Evolutionary conservation across 305 asterid genomes (phyloP).

Genomic region (Coffea humblotiana): DNA sequence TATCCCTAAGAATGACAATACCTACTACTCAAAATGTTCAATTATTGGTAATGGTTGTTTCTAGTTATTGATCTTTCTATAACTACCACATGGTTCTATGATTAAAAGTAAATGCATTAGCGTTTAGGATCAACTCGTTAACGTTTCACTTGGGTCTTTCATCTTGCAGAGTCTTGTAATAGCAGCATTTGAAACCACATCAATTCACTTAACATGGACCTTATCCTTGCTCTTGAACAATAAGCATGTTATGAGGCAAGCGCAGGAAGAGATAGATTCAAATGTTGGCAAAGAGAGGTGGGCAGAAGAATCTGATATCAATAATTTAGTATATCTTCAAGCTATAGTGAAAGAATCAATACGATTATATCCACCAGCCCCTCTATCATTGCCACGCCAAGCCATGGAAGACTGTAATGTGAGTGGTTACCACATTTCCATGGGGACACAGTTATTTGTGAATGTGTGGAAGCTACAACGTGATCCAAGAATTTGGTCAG

Average conservation of each 20-base stretch:
- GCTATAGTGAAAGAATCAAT: constrained; percentile 51
- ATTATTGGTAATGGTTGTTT: no score
- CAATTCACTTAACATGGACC: no score
- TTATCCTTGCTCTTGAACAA: constrained; percentile 43
- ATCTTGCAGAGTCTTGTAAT: background rate
- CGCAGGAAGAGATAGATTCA: constrained; percentile 39
- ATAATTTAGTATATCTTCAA: constrained; percentile 36
- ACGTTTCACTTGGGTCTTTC: no score
- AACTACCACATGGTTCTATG: no score
- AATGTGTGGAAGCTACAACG: constrained; percentile 59
- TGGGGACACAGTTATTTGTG: constrained; percentile 45
- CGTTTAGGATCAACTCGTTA: no score
- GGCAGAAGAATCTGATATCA: constrained; percentile 51
- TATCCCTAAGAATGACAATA: no score
- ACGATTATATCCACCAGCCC: constrained; percentile 61
- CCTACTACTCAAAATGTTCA: no score
- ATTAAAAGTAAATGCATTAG: no score
- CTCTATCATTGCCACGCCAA: constrained; percentile 52
- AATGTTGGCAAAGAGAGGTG: constrained; percentile 47
- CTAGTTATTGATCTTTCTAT: no score
- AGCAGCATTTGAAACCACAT: no score
- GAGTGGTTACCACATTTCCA: constrained; percentile 29
- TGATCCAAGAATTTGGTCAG: constrained; percentile 45
- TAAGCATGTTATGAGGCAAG: constrained; percentile 21
- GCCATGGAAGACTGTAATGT: constrained; percentile 49